These are phyloP conservation scores for Phytophthora uliginosa DNA, from an alignment of 352 stramenopile species.

Conservation along the genomic window DNA sequence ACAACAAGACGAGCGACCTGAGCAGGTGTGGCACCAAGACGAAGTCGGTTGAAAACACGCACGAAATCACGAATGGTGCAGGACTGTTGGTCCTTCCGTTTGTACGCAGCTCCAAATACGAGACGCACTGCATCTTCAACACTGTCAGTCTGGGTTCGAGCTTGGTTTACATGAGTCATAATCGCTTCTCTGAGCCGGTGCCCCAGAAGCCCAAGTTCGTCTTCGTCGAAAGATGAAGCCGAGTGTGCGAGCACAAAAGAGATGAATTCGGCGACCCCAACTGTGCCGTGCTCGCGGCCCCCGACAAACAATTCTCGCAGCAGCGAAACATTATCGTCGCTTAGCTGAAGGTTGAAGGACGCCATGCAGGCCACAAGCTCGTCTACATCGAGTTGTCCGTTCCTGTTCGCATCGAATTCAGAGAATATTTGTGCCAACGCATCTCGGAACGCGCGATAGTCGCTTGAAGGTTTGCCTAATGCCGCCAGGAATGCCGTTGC, in stretches of 20 bases:
- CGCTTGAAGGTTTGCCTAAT: constrained; percentile 25
- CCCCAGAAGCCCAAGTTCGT: constrained; percentile 66
- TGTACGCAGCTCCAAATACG: constrained; percentile 64
- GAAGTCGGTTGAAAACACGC: constrained; percentile 43
- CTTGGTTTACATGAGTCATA: constrained; percentile 43
- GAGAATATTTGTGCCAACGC: constrained; percentile 62
- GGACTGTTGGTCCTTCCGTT: constrained; percentile 22
- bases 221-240: constrained; percentile 18
- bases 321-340: constrained; percentile 49
- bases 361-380: constrained; percentile 65
- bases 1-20: constrained; percentile 68
- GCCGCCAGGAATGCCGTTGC: constrained; percentile 42
- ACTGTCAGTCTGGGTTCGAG: constrained; percentile 42
- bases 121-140: constrained; percentile 65
- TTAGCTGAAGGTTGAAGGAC: constrained; percentile 59
- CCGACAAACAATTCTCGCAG: constrained; percentile 66
- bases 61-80: constrained; percentile 54
- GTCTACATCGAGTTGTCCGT: constrained; percentile 61
- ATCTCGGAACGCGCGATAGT: constrained; percentile 69
- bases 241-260: constrained; percentile 70
- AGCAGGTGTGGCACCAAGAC: constrained; percentile 50
- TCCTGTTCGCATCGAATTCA: constrained; percentile 63
- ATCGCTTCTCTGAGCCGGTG: constrained; percentile 59
- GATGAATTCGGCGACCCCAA: constrained; percentile 79
- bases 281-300: constrained; percentile 36